Conservation (phyloP, 371 early-diverging fungal species). For the Syncephalastrum sp. region DNA sequence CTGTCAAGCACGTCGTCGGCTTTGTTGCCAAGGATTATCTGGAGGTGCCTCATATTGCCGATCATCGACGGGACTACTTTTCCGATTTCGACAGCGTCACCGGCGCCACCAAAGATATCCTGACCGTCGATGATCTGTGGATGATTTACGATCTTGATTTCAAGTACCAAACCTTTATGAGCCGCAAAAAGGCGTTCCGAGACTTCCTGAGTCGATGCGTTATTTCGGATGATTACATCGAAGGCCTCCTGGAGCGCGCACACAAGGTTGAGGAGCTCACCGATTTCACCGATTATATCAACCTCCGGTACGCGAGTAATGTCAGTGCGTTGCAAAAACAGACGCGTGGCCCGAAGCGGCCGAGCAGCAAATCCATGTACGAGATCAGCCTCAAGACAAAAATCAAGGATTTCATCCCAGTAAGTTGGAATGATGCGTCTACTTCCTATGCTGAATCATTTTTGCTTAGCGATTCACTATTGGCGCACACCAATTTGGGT, state of each 20-base stretch:
- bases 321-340: slow-evolving; percentile 56
- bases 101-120: slow-evolving; percentile 48
- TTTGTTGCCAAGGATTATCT: slow-evolving; percentile 74
- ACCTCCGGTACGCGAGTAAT: slow-evolving; percentile 61
- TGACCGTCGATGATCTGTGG: slow-evolving; percentile 82
- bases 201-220: slow-evolving; percentile 43
- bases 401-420: slow-evolving; percentile 60
- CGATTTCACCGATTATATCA: slow-evolving; percentile 78
- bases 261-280: slow-evolving; percentile 69
- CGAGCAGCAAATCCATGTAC: slow-evolving; percentile 34
- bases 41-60: slow-evolving; percentile 91
- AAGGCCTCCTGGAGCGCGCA: slow-evolving; percentile 45
- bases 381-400: slow-evolving; percentile 41
- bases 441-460: background rate
- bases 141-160: slow-evolving; percentile 82
- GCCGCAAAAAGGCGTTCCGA: slow-evolving; percentile 50
- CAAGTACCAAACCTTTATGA: slow-evolving; percentile 72
- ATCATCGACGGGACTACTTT: slow-evolving; percentile 86
- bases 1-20: slow-evolving; percentile 57
- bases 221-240: slow-evolving; percentile 52
- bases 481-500: slow-evolving; percentile 64
- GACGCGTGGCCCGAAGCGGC: slow-evolving; percentile 43
- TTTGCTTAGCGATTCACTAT: slow-evolving; percentile 47
- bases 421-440: slow-evolving; percentile 8
- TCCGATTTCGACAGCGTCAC: slow-evolving; percentile 45